These are phyloP conservation scores for Aspergillus hiratsukae DNA, from an alignment of 2,329 filamentous ascomycete genomes.

Conservation along the genomic window DNA sequence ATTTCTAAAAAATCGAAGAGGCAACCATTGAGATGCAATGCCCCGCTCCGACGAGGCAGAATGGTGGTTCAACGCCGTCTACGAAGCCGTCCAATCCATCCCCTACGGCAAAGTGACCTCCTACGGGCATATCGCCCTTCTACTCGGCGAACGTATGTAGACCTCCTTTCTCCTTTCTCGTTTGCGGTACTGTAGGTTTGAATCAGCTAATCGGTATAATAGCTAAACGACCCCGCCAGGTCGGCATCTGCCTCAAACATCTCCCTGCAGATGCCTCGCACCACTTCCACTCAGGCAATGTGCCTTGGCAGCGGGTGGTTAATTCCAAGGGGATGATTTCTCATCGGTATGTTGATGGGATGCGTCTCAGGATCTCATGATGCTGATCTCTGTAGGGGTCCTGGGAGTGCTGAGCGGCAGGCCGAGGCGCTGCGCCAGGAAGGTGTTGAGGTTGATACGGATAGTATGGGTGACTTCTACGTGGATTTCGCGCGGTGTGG, in stretches of 20 bases:
- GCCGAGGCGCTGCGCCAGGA: slow-evolving; percentile 38
- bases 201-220: not conserved
- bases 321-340: slow-evolving; percentile 84
- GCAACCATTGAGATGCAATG: slow-evolving; percentile 36
- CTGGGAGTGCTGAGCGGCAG: slow-evolving; percentile 41
- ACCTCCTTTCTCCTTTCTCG: slow-evolving; percentile 42
- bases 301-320: slow-evolving; percentile 93
- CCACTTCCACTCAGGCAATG: slow-evolving; percentile 68
- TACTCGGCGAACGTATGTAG: slow-evolving; percentile 57
- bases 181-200: not conserved
- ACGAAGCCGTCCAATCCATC: slow-evolving; percentile 78
- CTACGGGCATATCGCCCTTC: slow-evolving; percentile 68
- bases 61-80: slow-evolving; percentile 61
- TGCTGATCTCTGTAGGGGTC: slow-evolving; percentile 26
- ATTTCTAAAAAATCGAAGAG: not conserved
- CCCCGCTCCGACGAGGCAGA: slow-evolving; percentile 46
- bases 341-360: slow-evolving; percentile 57
- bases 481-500: slow-evolving; percentile 41
- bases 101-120: slow-evolving; percentile 78
- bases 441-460: slow-evolving; percentile 39
- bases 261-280: slow-evolving; percentile 54
- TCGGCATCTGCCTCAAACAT: slow-evolving; percentile 86
- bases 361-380: not conserved
- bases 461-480: slow-evolving; percentile 42
- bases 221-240: slow-evolving; percentile 75